Evolutionary conservation across 257 asterid genomes (phyloP), one percentile per base, ranked within the genome.

Genomic region (Nicotiana attenuata): DNA sequence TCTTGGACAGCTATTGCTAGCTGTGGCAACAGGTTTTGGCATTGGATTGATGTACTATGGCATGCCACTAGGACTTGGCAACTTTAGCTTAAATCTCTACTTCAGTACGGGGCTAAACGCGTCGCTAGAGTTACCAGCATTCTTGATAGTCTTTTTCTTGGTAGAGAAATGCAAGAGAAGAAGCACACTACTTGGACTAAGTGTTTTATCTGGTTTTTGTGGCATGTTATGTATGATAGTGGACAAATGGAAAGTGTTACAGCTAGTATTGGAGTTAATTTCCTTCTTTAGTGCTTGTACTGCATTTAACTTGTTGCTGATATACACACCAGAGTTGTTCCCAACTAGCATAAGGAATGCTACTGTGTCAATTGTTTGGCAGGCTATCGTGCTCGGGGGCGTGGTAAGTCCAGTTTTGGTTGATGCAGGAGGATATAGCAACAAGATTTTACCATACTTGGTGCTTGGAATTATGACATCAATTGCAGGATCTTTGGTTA

Each of bases 1-100:
- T 38, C 38, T 81, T 35, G 73, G 41, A 29, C 81, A 85, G 31
- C 64, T 88, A 22, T 24, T 38, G 15, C 10, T 81, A 31, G 63
- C 77, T 2, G 24, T 88, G 76, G 22, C 52, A n/a, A 24, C 55
- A 19, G 85, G 85, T 15, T 88, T 89, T 83, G 92, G 92, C 65
- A 55, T 83, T 38, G 91, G 92, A 31, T 31, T 85, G 76, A 24
- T 79, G 26, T 90, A 90, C 84, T 83, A 85, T 45, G 94, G 92
- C 41, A 85, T 86, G 81, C 92, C 94, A 31, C 68, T 87, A 31
- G 89, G 88, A 22, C 83, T 89, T 13, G 88, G 89, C 2, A 85
- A 80, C 84, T 80, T 90, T 64, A 85, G 85, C 20, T 78, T 86
- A 7, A 75, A 86, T 73, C 84, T 89, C 8, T 90, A 90, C 66